phyloP scores from a whole-genome alignment of 2,329 filamentous ascomycete genomes.

The Mycosphaerella sp. region DNA sequence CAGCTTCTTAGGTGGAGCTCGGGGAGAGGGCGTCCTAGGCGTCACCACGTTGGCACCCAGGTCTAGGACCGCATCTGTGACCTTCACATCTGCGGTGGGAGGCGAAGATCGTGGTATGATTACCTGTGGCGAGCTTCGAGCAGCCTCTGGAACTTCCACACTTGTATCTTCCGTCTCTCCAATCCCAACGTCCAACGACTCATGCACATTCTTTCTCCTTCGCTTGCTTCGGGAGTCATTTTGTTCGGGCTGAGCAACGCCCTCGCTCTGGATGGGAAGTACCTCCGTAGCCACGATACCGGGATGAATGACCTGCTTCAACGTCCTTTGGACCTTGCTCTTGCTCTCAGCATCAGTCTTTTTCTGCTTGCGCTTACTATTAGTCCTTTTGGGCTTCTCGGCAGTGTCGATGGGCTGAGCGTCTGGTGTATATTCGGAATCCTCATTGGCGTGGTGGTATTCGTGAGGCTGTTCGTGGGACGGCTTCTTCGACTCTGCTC shows the following conservation, averaged over 20 bases:
- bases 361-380: slow-evolving; percentile 15
- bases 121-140: slow-evolving; percentile 16
- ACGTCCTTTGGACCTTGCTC: slow-evolving; percentile 29
- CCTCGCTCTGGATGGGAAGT: not conserved
- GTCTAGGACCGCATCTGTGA: not conserved
- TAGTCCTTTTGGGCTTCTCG: slow-evolving; percentile 14
- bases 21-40: slow-evolving; percentile 7
- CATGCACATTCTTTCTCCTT: slow-evolving; percentile 32
- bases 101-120: slow-evolving; percentile 24
- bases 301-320: slow-evolving; percentile 26
- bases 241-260: slow-evolving; percentile 20
- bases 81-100: slow-evolving; percentile 1
- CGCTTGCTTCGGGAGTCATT: slow-evolving; percentile 35
- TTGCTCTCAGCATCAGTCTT: slow-evolving; percentile 14
- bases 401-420: not conserved
- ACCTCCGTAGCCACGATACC: slow-evolving; percentile 2
- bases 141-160: not conserved
- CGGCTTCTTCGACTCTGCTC: slow-evolving; percentile 2
- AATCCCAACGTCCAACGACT: slow-evolving; percentile 15
- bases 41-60: not conserved
- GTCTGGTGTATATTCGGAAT: not conserved
- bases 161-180: not conserved
- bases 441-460: not conserved
- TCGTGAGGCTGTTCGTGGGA: not conserved
- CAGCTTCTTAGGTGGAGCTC: slow-evolving; percentile 33